Percentiles rank a stretch among this genome's conserved stretches.
phyloP scores from a whole-genome alignment of 2,329 filamentous ascomycete species.

The Exserohilum rostratum region DNA sequence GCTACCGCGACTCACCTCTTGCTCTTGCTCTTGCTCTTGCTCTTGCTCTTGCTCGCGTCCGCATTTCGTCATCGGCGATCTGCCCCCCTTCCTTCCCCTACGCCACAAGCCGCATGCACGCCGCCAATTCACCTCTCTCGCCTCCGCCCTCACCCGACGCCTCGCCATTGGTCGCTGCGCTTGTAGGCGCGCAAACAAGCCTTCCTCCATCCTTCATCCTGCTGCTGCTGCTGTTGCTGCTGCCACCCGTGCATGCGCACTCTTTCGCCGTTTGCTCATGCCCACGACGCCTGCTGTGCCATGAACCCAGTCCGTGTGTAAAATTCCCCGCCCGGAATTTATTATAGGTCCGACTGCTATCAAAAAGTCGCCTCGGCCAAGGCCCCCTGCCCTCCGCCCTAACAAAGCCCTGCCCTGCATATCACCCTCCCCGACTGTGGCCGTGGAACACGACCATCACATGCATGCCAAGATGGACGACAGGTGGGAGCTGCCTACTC shows the following conservation, averaged over 20 bases:
- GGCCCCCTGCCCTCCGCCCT: conserved; percentile 6
- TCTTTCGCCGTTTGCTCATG: too few species aligned
- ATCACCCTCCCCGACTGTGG: conserved; percentile 3
- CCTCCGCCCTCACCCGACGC: background rate
- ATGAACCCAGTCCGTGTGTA: too few species aligned
- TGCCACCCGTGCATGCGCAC: too few species aligned
- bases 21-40: background rate
- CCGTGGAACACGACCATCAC: conserved; percentile 1
- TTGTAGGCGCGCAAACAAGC: conserved; percentile 1
- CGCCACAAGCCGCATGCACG: conserved; percentile 12
- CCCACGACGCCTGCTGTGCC: too few species aligned
- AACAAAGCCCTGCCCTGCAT: conserved; percentile 11
- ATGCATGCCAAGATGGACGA: conserved; percentile 23
- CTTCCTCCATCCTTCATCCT: background rate
- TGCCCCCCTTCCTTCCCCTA: too few species aligned
- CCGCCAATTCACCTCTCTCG: background rate
- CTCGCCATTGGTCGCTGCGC: conserved; percentile 13
- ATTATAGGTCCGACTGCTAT: conserved; percentile 6
- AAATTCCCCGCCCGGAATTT: too few species aligned
- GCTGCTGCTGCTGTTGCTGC: too few species aligned
- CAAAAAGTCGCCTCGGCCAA: background rate
- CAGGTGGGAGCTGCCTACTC: conserved; percentile 30
- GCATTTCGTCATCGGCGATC: conserved; percentile 9
- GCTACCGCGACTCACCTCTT: too few species aligned
- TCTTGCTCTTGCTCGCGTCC: too few species aligned